A percentile compares a stretch with the other conserved stretches of the same genome.
phyloP scores from a whole-genome alignment of 495 filamentous ascomycete genomes.

The Penicillium maclennaniae region DNA sequence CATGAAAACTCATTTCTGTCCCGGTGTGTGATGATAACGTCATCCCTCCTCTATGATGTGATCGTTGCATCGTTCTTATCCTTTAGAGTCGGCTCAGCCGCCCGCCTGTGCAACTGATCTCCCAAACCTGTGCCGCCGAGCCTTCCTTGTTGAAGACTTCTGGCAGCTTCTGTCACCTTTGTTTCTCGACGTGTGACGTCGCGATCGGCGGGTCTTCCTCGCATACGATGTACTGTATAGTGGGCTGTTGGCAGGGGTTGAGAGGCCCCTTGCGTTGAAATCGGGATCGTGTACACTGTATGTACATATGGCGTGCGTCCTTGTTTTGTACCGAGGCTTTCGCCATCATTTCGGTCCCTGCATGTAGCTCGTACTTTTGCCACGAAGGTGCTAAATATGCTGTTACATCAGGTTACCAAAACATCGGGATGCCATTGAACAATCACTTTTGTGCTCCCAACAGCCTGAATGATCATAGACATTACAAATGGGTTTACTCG shows the following conservation, averaged over 20 bases:
- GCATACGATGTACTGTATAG: not conserved
- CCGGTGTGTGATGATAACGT: not conserved
- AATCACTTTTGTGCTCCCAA: no score
- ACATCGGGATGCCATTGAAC: not conserved
- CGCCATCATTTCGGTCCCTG: not conserved
- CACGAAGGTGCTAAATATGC: not conserved
- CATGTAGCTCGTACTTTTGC: not conserved
- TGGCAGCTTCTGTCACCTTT: not conserved
- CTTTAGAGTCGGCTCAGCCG: not conserved
- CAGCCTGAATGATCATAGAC: no score
- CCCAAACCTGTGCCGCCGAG: not conserved
- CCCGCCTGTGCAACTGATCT: not conserved
- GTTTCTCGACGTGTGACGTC: conserved; percentile 9
- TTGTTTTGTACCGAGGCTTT: not conserved
- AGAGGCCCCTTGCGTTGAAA: not conserved
- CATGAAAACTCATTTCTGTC: not conserved
- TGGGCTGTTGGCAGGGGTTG: not conserved
- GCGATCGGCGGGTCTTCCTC: conserved; percentile 13
- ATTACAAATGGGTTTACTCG: no score
- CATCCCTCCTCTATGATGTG: not conserved
- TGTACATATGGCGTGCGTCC: not conserved
- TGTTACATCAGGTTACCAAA: not conserved
- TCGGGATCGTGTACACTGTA: not conserved
- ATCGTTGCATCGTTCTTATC: not conserved
- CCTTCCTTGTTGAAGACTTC: not conserved